A percentile compares a stretch with the other conserved stretches of the same genome.
Evolutionary conservation across 2,329 filamentous ascomycete species (phyloP).

Genomic region (Ampelomyces quisqualis): DNA sequence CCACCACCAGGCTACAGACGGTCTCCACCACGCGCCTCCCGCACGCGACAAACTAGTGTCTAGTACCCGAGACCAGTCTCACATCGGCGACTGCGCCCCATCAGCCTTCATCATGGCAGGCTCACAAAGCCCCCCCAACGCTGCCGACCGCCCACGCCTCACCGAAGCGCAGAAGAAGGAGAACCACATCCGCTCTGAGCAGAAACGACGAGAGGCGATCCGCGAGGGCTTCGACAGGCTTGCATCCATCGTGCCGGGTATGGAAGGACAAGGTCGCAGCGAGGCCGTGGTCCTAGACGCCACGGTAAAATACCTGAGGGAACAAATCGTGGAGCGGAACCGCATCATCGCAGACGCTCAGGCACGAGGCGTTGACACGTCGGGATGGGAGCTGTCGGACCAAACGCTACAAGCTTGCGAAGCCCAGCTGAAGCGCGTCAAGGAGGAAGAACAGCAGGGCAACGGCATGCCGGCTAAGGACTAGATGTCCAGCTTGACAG

Average conservation of each 20-base stretch:
- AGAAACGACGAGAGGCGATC: slow-evolving; percentile 71
- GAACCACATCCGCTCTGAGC: slow-evolving; percentile 70
- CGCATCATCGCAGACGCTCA: slow-evolving; percentile 41
- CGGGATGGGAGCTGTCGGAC: slow-evolving; percentile 33
- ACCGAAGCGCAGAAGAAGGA: slow-evolving; percentile 71
- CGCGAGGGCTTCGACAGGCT: slow-evolving; percentile 81
- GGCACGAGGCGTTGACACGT: slow-evolving; percentile 38
- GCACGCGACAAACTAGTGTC: no score
- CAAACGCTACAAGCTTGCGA: slow-evolving; percentile 33
- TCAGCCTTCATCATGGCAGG: slow-evolving; percentile 19
- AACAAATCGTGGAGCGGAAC: slow-evolving; percentile 44
- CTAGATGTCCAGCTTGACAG: background rate
- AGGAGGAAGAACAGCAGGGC: slow-evolving; percentile 21
- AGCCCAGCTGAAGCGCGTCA: slow-evolving; percentile 27
- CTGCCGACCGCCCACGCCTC: slow-evolving; percentile 61
- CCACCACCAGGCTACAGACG: no score
- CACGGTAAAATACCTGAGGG: slow-evolving; percentile 48
- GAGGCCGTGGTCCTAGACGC: slow-evolving; percentile 77
- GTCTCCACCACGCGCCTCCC: no score
- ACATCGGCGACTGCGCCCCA: slow-evolving; percentile 1
- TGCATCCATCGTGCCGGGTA: slow-evolving; percentile 75
- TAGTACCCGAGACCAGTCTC: slow-evolving; percentile 1
- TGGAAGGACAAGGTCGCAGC: slow-evolving; percentile 79
- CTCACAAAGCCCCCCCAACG: slow-evolving; percentile 32
- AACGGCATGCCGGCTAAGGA: slow-evolving; percentile 7